Evolutionary conservation across 352 stramenopile species (phyloP), one percentile per base, ranked within the genome.

Genomic region (Nothophytophthora sp.): DNA sequence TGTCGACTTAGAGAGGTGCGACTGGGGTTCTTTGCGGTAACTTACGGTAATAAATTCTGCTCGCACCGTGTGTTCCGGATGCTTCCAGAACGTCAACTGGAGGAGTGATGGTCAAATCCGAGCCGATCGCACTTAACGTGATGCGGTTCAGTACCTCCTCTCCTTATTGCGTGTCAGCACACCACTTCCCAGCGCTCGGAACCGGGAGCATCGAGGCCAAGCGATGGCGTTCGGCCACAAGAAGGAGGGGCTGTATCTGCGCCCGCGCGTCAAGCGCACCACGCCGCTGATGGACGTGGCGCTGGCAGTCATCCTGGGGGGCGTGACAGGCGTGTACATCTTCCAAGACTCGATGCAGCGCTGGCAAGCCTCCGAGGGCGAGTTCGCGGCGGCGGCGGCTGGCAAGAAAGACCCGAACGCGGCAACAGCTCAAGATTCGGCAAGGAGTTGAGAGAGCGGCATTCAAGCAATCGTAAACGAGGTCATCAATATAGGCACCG

Each of bases 341-440:
- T 88, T 88, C 65, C 81, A 85, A 40, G 77, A 88, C 63, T 80
- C 74, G 37, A 64, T 88, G 50, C 63, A 70, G 45, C 50, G 66
- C 38, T 86, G 66, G 66, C 71, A 78, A 40, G 52, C 76, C 22
- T 60, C 65, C 15, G 61, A 73, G 50, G 52, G 51, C 36, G 55
- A 70, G 24, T 65, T 58, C 41, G 44, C 58, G 29, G 45, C 61
- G 22, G 41, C 48, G 8, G 50, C 61, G 30, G 33, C 55, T 16
- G 55, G 30, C 30, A 70, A 70, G 40, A 45, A 43, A 7, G 55
- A 34, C 4, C 55, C 59, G 22, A 66, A 55, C 20, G 34, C 44
- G 42, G 5, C 22, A 1, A 27, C 30, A 16, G 3, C 32, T 6
- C 37, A 60, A 39, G 60, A 64, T 4, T 3, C 36, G 7, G 19